A percentile compares a stretch with the other conserved stretches of the same genome.
Conservation (phyloP, 371 early-diverging fungal genomes). For the Apophysomyces variabilis region DNA sequence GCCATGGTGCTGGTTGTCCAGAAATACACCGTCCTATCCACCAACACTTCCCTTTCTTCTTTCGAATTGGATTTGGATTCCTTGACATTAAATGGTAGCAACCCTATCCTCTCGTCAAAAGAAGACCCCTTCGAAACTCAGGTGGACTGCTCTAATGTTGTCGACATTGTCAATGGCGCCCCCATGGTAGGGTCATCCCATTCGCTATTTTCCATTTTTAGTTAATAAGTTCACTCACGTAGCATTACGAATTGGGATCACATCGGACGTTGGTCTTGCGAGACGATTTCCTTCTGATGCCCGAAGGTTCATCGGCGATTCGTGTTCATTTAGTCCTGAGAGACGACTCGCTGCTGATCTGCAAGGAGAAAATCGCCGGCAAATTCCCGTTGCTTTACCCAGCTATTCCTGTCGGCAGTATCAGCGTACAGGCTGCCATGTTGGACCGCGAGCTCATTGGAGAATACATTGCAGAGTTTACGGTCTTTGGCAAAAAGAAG, state of each 20-base stretch:
- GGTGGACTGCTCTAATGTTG: conserved; percentile 34
- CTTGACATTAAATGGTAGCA: not conserved
- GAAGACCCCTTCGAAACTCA: conserved; percentile 11
- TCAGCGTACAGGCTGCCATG: conserved; percentile 22
- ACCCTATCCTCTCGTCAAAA: not conserved
- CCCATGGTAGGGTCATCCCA: conserved; percentile 24
- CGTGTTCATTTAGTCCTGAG: conserved; percentile 27
- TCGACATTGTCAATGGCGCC: conserved; percentile 32
- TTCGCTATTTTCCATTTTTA: not conserved
- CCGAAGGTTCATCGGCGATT: conserved; percentile 15
- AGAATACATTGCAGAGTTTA: conserved; percentile 26
- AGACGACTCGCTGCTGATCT: conserved; percentile 27
- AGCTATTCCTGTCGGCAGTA: conserved; percentile 24
- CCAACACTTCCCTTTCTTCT: conserved; percentile 6
- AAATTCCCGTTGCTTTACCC: conserved; percentile 26
- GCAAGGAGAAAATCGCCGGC: conserved; percentile 16
- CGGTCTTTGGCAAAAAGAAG: conserved; percentile 25
- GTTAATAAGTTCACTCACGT: not conserved
- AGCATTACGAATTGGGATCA: conserved; percentile 33
- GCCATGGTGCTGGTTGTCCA: conserved; percentile 36
- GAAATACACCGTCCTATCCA: conserved; percentile 13
- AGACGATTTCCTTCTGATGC: conserved; percentile 29
- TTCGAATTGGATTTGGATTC: conserved; percentile 8
- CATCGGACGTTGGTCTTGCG: conserved; percentile 24
- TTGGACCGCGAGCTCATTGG: conserved; percentile 29